These are phyloP conservation scores for Neofusicoccum cordaticola DNA, from an alignment of 2,329 filamentous ascomycete species.

Conservation along the genomic window DNA sequence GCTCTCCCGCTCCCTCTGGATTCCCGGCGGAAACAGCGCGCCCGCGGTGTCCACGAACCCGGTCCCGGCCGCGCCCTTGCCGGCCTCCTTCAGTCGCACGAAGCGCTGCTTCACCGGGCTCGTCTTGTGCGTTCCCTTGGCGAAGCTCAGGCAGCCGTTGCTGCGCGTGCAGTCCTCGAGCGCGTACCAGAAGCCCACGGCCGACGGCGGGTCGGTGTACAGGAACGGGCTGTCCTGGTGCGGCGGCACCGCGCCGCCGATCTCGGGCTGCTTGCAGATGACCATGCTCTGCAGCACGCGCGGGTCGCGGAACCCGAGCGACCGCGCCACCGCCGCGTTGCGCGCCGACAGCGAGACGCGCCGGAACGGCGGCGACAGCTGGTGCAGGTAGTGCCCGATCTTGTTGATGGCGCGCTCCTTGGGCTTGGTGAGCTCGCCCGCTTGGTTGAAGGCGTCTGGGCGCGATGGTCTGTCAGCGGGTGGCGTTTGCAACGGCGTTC, in stretches of 20 bases:
- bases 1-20: constrained; percentile 34
- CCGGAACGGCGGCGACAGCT: constrained; percentile 48
- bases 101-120: constrained; percentile 71
- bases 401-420: constrained; percentile 82
- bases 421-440: constrained; percentile 68
- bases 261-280: constrained; percentile 97
- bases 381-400: constrained; percentile 52
- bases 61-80: constrained; percentile 34
- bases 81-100: constrained; percentile 56
- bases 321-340: constrained; percentile 64
- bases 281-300: constrained; percentile 89
- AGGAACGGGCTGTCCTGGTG: constrained; percentile 93
- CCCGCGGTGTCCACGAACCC: constrained; percentile 63
- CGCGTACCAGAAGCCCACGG: constrained; percentile 96
- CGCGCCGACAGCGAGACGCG: constrained; percentile 50
- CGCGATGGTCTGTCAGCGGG: background rate
- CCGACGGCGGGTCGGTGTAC: constrained; percentile 83
- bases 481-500: background rate
- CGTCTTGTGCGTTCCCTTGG: constrained; percentile 75
- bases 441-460: constrained; percentile 69
- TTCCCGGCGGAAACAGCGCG: constrained; percentile 57
- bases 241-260: constrained; percentile 83
- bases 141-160: constrained; percentile 88
- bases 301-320: constrained; percentile 73
- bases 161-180: constrained; percentile 83